Percentiles rank a stretch among this genome's conserved stretches.
Conservation (phyloP, 495 filamentous ascomycete genomes). For the Corynascus novoguineensis region DNA sequence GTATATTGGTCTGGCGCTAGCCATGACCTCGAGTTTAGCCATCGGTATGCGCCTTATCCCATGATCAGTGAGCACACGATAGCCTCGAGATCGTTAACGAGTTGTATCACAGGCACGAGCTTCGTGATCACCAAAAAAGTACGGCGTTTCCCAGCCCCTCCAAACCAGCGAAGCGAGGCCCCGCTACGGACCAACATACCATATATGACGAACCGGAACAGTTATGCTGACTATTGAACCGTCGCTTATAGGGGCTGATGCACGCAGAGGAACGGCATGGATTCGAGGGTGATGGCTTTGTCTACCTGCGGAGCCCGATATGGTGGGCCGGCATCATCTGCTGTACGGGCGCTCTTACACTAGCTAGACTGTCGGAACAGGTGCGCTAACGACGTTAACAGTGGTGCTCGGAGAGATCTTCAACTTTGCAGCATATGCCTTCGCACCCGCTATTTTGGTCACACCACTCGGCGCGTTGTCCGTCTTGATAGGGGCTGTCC, state of each 20-base stretch:
- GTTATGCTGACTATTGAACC: slow-evolving; percentile 21
- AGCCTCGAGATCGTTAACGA: slow-evolving; percentile 22
- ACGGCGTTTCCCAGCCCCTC: slow-evolving; percentile 17
- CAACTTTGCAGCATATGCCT: slow-evolving; percentile 97
- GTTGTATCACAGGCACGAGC: slow-evolving; percentile 60
- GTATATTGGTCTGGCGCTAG: slow-evolving; percentile 84
- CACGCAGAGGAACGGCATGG: slow-evolving; percentile 85
- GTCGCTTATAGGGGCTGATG: slow-evolving; percentile 64
- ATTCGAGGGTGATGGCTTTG: slow-evolving; percentile 93
- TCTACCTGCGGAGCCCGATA: slow-evolving; percentile 83
- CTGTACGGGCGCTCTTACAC: slow-evolving; percentile 49
- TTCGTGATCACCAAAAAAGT: slow-evolving; percentile 95
- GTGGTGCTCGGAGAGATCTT: slow-evolving; percentile 83
- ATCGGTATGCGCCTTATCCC: slow-evolving; percentile 62
- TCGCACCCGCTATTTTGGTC: slow-evolving; percentile 94
- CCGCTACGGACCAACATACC: background rate
- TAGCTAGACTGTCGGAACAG: background rate
- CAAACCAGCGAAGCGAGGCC: background rate
- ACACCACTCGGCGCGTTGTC: slow-evolving; percentile 90
- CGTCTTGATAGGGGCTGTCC: slow-evolving; percentile 88
- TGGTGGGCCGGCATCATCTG: slow-evolving; percentile 95
- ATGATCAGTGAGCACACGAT: background rate
- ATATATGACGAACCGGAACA: background rate
- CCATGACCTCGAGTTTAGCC: slow-evolving; percentile 85
- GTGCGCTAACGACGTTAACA: slow-evolving; percentile 30